phyloP scores from a whole-genome alignment of 352 stramenopile genomes.

The Sclerospora graminicola region DNA sequence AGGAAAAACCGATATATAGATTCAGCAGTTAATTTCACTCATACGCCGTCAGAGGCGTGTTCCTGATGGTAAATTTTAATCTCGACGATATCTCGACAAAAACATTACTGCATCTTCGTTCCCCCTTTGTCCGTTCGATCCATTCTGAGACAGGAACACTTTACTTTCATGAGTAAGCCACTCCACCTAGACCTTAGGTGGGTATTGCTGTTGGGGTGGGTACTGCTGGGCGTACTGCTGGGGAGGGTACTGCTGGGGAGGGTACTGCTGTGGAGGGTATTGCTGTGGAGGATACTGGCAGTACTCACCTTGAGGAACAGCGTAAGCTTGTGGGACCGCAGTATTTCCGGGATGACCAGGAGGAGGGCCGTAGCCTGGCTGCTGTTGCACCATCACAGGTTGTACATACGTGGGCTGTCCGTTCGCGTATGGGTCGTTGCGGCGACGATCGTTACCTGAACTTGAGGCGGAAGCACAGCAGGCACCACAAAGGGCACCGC shows the following conservation, averaged over 20 bases:
- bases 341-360: constrained; percentile 23
- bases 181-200: background rate
- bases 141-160: constrained; percentile 10
- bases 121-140: constrained; percentile 19
- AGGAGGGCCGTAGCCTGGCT: constrained; percentile 20
- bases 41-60: no score
- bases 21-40: background rate
- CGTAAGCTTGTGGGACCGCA: constrained; percentile 26
- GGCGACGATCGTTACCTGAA: constrained; percentile 26
- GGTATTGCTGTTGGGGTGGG: constrained; percentile 8
- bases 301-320: constrained; percentile 31
- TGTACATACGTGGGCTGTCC: constrained; percentile 63
- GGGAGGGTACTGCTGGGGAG: constrained; percentile 9
- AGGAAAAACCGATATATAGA: no score
- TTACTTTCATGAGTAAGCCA: background rate
- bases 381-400: constrained; percentile 48
- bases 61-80: no score
- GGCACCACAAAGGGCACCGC: constrained; percentile 58
- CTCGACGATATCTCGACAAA: constrained; percentile 1
- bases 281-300: constrained; percentile 34
- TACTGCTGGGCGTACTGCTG: constrained; percentile 15
- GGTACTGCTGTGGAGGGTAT: constrained; percentile 21
- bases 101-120: constrained; percentile 5
- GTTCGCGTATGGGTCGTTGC: constrained; percentile 22
- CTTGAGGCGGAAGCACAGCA: constrained; percentile 50